A percentile compares a stretch with the other conserved stretches of the same genome.
These are phyloP conservation scores for Brettanomyces naardenensis DNA, from an alignment of 805 yeast species.

Conservation along the genomic window DNA sequence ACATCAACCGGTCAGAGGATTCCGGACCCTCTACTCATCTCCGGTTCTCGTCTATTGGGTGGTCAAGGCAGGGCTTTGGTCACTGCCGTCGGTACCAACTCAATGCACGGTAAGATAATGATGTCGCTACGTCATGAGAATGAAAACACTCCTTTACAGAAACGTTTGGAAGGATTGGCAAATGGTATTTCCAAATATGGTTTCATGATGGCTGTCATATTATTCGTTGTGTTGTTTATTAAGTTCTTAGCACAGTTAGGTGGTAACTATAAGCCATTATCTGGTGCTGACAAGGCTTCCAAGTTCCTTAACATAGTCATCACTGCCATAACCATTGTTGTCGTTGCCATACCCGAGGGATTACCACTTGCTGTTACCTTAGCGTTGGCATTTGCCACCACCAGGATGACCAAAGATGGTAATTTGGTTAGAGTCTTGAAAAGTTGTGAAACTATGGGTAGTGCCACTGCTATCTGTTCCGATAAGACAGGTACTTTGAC, in stretches of 20 bases:
- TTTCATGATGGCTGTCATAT: constrained; percentile 70
- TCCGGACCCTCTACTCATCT: constrained; percentile 77
- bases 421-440: constrained; percentile 89
- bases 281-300: constrained; percentile 74
- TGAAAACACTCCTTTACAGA: constrained; percentile 86
- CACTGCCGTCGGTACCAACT: constrained; percentile 84
- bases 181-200: constrained; percentile 96
- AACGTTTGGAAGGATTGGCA: constrained; percentile 71
- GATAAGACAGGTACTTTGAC: constrained; percentile 98
- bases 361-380: constrained; percentile 94
- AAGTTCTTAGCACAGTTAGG: constrained; percentile 60
- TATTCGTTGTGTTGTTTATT: constrained; percentile 72
- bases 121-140: constrained; percentile 64
- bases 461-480: constrained; percentile 94
- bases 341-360: constrained; percentile 99
- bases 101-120: constrained; percentile 91
- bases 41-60: constrained; percentile 81
- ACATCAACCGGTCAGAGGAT: constrained; percentile 21
- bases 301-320: constrained; percentile 79
- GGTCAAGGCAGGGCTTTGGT: constrained; percentile 84
- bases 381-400: constrained; percentile 95
- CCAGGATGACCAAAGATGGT: constrained; percentile 95
- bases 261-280: constrained; percentile 34
- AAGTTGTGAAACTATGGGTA: constrained; percentile 98
- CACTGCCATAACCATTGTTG: constrained; percentile 86